Conservation (phyloP, 2,329 filamentous ascomycete genomes). For the Aspergillus ochraceus region DNA sequence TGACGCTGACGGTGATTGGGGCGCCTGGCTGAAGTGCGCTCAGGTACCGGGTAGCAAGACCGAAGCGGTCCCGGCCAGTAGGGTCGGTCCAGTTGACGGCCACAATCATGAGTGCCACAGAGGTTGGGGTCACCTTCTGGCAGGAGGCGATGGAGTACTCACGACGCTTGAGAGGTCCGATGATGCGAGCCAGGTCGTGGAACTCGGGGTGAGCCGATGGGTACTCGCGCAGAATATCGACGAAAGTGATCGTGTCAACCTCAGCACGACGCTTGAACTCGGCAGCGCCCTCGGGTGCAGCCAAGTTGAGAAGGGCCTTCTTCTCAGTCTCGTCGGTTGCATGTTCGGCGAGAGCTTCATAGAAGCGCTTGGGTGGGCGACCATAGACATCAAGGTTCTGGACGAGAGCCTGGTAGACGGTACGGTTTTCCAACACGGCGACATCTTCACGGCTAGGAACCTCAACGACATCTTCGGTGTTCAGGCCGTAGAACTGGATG, state of each 20-base stretch:
- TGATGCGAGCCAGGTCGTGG: conserved; percentile 83
- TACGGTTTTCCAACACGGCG: conserved; percentile 76
- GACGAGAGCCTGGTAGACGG: conserved; percentile 84
- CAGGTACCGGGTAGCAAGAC: conserved; percentile 90
- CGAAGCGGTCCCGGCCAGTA: conserved; percentile 82
- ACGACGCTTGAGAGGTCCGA: conserved; percentile 88
- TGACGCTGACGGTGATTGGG: conserved; percentile 86
- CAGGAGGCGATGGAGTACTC: conserved; percentile 99
- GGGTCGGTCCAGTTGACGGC: conserved; percentile 95
- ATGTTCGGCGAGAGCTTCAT: conserved; percentile 85
- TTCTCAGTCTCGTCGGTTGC: conserved; percentile 80
- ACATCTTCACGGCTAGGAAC: conserved; percentile 81
- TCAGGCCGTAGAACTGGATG: conserved; percentile 84
- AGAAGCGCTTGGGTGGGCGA: conserved; percentile 95
- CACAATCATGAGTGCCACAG: conserved; percentile 94
- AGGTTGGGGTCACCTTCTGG: conserved; percentile 86
- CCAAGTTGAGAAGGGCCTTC: conserved; percentile 74
- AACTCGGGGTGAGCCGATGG: conserved; percentile 83
- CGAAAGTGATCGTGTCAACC: conserved; percentile 87
- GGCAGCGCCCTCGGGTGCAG: conserved; percentile 73
- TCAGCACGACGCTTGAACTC: conserved; percentile 93
- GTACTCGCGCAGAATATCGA: conserved; percentile 88
- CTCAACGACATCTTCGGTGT: conserved; percentile 82
- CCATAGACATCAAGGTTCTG: conserved; percentile 98
- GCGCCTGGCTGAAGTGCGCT: conserved; percentile 72